Evolutionary conservation across 1,284 basidiomycete genomes (phyloP).

Genomic region (Ceratobasidium papillatum): DNA sequence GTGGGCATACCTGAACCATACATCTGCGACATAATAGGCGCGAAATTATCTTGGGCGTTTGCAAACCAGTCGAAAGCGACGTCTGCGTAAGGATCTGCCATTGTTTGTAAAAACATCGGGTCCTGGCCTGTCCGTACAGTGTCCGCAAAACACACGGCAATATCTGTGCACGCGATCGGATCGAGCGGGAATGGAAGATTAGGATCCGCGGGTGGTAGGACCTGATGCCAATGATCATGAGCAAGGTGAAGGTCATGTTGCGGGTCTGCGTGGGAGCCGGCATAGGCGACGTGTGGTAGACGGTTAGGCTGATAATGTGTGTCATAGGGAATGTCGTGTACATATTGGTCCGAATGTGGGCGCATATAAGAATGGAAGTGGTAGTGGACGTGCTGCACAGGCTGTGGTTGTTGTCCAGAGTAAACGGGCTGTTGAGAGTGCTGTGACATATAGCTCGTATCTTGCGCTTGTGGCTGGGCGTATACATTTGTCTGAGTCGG

Average conservation of each 20-base stretch:
- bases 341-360: background rate
- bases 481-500: background rate
- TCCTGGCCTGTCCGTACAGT: slow-evolving; percentile 26
- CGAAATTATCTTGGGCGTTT: slow-evolving; percentile 9
- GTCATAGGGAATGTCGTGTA: background rate
- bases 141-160: slow-evolving; percentile 31
- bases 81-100: slow-evolving; percentile 17
- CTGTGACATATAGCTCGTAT: background rate
- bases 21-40: background rate
- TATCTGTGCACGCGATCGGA: slow-evolving; percentile 27
- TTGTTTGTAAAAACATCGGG: slow-evolving; percentile 14
- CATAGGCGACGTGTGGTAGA: slow-evolving; percentile 34
- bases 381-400: background rate
- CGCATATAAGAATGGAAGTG: background rate
- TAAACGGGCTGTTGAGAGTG: background rate
- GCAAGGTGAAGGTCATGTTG: slow-evolving; percentile 27
- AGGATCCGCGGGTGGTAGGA: slow-evolving; percentile 25
- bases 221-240: slow-evolving; percentile 27
- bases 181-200: slow-evolving; percentile 35
- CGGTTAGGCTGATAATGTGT: background rate
- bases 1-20: background rate
- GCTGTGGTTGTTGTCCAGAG: background rate
- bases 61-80: slow-evolving; percentile 14
- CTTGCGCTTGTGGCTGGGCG: background rate
- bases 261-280: slow-evolving; percentile 12